Evolutionary conservation across 257 asterid genomes (phyloP), one percentile per base, ranked within the genome.

Genomic region (Primulina huaijiensis): DNA sequence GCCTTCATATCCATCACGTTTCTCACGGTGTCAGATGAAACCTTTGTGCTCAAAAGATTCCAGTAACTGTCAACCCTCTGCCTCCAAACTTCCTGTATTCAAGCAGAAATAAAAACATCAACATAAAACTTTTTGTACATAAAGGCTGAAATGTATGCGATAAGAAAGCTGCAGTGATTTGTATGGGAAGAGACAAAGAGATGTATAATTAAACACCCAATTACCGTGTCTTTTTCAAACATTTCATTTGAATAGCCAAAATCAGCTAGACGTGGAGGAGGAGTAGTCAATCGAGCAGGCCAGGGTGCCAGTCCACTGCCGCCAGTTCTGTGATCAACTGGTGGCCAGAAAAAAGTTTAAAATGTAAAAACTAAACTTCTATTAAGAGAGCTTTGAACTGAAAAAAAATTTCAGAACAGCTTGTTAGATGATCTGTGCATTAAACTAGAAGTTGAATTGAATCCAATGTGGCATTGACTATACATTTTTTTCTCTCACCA

Each of bases 1-100:
- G 99, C 97, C 78, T 89, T 94, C 99, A 94, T 91, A 76, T 94
- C 99, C 97, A 93, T 90, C 64, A 93, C 83, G 50, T 93, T 93
- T 76, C 99, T 81, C 71, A 93, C 25, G 17, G 91, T 82, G 67
- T 93, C 85, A 2, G 95, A 72, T 25, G 92, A 81, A 59, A 87
- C 78, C 78, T 89, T 93, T 65, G 97, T 79, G 73, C 96, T 77
- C 80, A 93, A 67, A 56, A 89, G 84, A 72, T 78, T 89, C 96
- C 87, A 86, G 70, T 93, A 93, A 62, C 73, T 79, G 73, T 87
- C 97, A 23, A 93, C 96, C 79, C 96, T 93, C 65, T 71, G 84
- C 73, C 78, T 80, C 99, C 99, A 90, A 23, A 83, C 75, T 80
- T 87, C 88, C 98, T 92, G 89, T 65, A 56, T n/a, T 21, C 27